phyloP scores from a whole-genome alignment of 2,329 filamentous ascomycete species.

The Plectosphaerella sp. region DNA sequence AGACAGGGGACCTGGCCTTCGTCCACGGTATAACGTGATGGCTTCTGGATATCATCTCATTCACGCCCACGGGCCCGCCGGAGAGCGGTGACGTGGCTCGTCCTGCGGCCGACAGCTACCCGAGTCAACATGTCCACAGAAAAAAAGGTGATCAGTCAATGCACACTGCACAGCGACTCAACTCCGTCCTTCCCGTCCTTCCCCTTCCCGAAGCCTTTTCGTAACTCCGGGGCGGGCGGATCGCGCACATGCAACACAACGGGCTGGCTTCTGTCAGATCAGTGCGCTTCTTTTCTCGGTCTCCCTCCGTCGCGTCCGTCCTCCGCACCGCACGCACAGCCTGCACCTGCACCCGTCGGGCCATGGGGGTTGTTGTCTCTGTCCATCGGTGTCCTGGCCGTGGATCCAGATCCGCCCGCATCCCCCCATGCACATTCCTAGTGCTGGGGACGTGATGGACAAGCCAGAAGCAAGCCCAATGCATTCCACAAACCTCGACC shows the following conservation, averaged over 20 bases:
- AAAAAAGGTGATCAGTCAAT: background rate
- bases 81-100: background rate
- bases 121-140: background rate
- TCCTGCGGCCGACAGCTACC: background rate
- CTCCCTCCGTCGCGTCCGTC: no score
- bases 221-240: background rate
- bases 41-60: background rate
- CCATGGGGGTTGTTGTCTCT: background rate
- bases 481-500: background rate
- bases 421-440: background rate
- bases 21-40: background rate
- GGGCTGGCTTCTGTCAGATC: background rate
- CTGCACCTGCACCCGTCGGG: no score
- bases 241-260: background rate
- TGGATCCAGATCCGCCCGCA: no score
- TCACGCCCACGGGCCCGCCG: background rate
- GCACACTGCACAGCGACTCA: background rate
- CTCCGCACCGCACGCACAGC: background rate
- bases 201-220: background rate
- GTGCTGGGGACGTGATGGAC: background rate
- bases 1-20: background rate
- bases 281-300: no score
- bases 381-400: no score
- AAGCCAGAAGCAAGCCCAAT: background rate
- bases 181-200: no score